Evolutionary conservation across 2,329 filamentous ascomycete genomes (phyloP), one percentile per base, ranked within the genome.

Genomic region (Nemania serpens): DNA sequence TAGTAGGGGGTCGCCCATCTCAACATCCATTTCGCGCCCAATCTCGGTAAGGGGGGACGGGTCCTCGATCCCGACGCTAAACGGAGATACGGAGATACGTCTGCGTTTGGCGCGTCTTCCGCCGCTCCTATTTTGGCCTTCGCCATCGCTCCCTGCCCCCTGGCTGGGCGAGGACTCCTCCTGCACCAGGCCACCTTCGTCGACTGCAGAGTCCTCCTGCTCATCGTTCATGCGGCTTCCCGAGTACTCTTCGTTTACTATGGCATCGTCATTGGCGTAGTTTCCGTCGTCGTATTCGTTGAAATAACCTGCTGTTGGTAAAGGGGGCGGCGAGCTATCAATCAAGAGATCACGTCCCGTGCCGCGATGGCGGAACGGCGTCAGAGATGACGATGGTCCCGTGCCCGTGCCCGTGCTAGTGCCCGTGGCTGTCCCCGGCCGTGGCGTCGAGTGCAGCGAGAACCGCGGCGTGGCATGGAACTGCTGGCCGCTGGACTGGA

Each of bases 51-150:
- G 36, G 36, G 51, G 17, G 29, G 51, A 45, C 2, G 37, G 48
- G 20, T 37, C 58, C 52, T 36, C 61, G 39, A 17, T 36, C 59
- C 58, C 1, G 66, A 68, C 15, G 7, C 5, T 45, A 5, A 68
- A 68, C 0, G 73, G 69, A 9, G 70, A 72, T 42, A 74, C 68
- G 9, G 75, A 77, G 18, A 78, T 68, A 17, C 76, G 74, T 9
- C 76, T 71, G n/a, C 76, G 74, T 59, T 78, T 78, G 0, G 29
- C 41, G 34, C 46, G 71, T 69, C 22, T 69, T 69, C 11, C 52
- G 62, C 52, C 29, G 52, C 58, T 34, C 47, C 37, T 20, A 17
- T 42, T 37, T 9, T n/a, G 7, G 25, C 51, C 53, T 9, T 48
- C 33, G 10, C 33, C 37, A 25, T 46, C 59, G 9, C 58, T 62